Evolutionary conservation across 2,329 filamentous ascomycete genomes (phyloP).

Genomic region (Stemphylium lycopersici): DNA sequence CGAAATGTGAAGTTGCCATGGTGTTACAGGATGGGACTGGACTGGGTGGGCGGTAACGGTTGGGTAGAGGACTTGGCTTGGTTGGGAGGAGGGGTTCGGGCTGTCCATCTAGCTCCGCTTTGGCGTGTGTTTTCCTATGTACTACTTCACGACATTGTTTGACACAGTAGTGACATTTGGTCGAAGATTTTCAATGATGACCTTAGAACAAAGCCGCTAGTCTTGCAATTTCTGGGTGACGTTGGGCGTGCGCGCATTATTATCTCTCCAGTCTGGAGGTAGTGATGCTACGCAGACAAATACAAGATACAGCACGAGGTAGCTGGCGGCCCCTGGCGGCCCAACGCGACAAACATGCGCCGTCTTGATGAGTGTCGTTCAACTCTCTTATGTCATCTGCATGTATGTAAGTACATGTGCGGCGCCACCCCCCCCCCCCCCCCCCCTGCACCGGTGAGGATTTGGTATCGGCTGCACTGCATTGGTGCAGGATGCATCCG

Average conservation of each 20-base stretch:
- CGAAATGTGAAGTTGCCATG: slow-evolving; percentile 16
- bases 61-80: slow-evolving; percentile 11
- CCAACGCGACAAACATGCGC: too few relatives aligned
- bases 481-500: slow-evolving; percentile 1
- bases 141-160: slow-evolving; percentile 26
- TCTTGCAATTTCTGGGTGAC: not conserved
- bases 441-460: slow-evolving; percentile 10
- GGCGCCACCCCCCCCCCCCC: slow-evolving; percentile 7
- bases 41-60: slow-evolving; percentile 9
- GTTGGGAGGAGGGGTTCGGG: slow-evolving; percentile 6
- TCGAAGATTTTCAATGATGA: slow-evolving; percentile 40
- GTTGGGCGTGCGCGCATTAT: not conserved
- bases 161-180: slow-evolving; percentile 36
- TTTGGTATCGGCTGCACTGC: slow-evolving; percentile 9
- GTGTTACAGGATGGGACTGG: slow-evolving; percentile 20
- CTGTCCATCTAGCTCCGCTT: slow-evolving; percentile 15
- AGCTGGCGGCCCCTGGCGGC: too few relatives aligned
- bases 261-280: too few relatives aligned
- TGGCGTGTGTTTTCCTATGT: slow-evolving; percentile 23
- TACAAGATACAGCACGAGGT: too few relatives aligned
- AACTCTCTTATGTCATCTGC: slow-evolving; percentile 7
- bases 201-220: not conserved
- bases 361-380: not conserved
- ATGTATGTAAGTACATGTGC: slow-evolving; percentile 4
- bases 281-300: too few relatives aligned